These are phyloP conservation scores for Gossypium aridum DNA, from an alignment of 441 rosid genomes.

Conservation along the genomic window DNA sequence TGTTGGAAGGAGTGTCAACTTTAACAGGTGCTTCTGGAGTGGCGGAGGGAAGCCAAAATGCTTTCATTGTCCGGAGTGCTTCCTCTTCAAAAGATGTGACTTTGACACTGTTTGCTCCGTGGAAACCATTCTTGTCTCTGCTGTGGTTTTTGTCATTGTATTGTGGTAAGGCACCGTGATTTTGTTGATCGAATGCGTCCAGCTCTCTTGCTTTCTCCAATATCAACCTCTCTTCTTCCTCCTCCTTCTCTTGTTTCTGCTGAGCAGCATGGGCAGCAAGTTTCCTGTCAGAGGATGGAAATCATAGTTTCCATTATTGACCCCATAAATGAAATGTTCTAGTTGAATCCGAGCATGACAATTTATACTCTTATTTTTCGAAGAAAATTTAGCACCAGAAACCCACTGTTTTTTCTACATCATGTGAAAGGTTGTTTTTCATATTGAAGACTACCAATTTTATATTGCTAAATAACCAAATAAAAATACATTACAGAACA, in stretches of 20 bases:
- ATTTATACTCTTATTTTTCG: not conserved
- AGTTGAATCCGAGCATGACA: not conserved
- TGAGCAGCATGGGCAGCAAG: conserved; percentile 64
- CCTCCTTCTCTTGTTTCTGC: conserved; percentile 72
- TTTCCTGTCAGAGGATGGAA: conserved; percentile 40
- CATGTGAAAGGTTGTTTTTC: not conserved
- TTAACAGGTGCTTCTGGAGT: conserved; percentile 78
- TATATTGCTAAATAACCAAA: not conserved
- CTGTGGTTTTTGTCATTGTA: conserved; percentile 53
- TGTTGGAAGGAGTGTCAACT: conserved; percentile 50
- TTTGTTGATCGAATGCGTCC: conserved; percentile 88
- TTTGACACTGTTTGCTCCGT: conserved; percentile 89
- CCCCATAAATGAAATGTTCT: not conserved
- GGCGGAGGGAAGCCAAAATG: conserved; percentile 94
- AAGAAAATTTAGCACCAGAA: not conserved
- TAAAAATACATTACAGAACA: not conserved
- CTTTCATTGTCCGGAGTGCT: conserved; percentile 91
- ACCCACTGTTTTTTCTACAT: not conserved
- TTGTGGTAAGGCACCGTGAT: conserved; percentile 80
- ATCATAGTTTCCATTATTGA: not conserved
- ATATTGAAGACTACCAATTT: not conserved
- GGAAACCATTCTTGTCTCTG: conserved; percentile 71
- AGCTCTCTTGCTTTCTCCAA: conserved; percentile 71
- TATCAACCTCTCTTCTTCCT: conserved; percentile 59
- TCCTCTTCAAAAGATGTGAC: conserved; percentile 80